Conservation (phyloP, 345 rosid genomes). For the Eucalyptus marginata region DNA sequence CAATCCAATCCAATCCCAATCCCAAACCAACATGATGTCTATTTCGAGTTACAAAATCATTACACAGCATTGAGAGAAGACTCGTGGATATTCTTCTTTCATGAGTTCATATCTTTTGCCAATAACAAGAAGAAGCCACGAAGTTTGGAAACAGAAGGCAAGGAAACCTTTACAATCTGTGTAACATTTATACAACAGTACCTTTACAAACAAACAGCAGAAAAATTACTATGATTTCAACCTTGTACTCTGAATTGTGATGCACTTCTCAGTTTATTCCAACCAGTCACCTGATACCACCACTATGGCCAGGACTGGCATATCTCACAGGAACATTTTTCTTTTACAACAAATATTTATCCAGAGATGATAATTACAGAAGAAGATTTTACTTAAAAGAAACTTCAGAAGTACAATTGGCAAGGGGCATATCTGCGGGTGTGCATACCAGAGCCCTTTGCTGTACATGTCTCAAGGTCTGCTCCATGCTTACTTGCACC, state of each 20-base stretch:
- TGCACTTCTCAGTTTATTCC: constrained; percentile 13
- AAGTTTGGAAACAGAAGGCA: neutral
- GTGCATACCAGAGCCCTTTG: constrained; percentile 80
- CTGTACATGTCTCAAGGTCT: constrained; percentile 90
- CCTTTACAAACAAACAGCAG: constrained; percentile 21
- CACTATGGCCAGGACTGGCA: constrained; percentile 76
- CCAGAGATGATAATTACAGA: neutral
- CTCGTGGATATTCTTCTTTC: neutral
- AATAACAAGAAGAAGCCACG: neutral
- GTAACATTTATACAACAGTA: constrained; percentile 4
- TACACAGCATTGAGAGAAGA: neutral
- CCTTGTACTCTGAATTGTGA: neutral
- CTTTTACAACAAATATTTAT: neutral
- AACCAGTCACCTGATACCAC: constrained; percentile 72
- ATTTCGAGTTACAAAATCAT: neutral
- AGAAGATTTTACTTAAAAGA: constrained; percentile 22
- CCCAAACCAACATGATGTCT: neutral
- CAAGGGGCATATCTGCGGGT: constrained; percentile 49
- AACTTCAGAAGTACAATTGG: constrained; percentile 38
- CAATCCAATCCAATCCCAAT: neutral
- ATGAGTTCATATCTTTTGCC: neutral
- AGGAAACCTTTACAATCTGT: neutral
- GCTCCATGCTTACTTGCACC: constrained; percentile 99
- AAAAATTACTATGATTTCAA: neutral
- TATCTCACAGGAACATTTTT: constrained; percentile 8